Evolutionary conservation across 2,329 filamentous ascomycete species (phyloP), one percentile per base, ranked within the genome.

Genomic region (Beauveria australis): DNA sequence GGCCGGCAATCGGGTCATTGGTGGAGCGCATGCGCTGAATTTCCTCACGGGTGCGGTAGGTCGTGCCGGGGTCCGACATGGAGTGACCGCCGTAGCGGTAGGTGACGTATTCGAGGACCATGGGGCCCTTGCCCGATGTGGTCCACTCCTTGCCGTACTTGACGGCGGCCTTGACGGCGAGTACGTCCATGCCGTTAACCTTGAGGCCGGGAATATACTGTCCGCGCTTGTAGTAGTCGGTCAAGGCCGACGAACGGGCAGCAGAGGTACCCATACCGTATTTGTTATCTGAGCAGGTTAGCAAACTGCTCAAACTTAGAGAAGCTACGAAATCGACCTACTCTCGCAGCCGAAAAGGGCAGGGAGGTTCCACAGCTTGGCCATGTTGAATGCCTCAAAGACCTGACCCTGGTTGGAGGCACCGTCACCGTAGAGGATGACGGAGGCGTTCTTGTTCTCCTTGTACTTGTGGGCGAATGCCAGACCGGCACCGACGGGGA

Each of bases 361-460:
- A 60, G 94, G 94, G 53, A 99, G 82, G 70, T 94, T 92, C 94
- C 94, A 99, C 67, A 99, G 87, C 85, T 97, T 97, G 65, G 94
- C 94, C 94, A 99, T 99, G 88, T 99, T 99, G 86, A 95, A 99
- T 64, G 94, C 92, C 84, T 99, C 94, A 72, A 99, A 99, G 70
- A 99, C 94, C 80, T 99, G 94, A 66, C 94, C 94, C 83, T 99
- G 94, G 84, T 99, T 99, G 83, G 89, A 91, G 67, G 94, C 94
- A 83, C 94, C 94, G 71, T 99, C 94, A 82, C 94, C 94, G 78
- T 99, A 99, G 62, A 99, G 85, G 66, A 93, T 86, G 68, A 99
- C 83, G 65, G 89, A 89, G 65, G 91, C 89, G 74, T 91, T 93
- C 80, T 92, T 89, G 81, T 89, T 87, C 72, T 83, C 86, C 72